Conservation (phyloP, 2,329 filamentous ascomycete genomes). For the Colletotrichum musicola region DNA sequence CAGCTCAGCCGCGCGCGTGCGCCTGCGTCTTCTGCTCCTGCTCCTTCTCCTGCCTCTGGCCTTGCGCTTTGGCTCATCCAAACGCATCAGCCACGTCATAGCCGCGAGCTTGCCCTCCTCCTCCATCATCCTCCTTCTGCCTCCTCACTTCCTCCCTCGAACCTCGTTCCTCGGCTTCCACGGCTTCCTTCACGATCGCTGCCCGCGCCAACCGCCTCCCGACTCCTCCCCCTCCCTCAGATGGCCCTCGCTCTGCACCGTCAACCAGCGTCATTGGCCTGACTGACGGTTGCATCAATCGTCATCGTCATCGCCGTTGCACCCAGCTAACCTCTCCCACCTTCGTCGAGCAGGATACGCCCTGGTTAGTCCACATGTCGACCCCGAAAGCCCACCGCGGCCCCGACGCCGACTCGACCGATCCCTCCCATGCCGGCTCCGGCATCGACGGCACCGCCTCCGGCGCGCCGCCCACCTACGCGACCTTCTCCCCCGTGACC, state of each 20-base stretch:
- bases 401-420: slow-evolving; percentile 47
- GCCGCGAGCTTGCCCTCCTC: neutral
- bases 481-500: slow-evolving; percentile 89
- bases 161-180: neutral
- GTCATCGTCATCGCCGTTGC: neutral
- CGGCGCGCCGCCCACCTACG: slow-evolving; percentile 77
- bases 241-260: slow-evolving; percentile 2
- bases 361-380: slow-evolving; percentile 68
- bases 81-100: slow-evolving; percentile 38
- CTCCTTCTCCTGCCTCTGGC: neutral
- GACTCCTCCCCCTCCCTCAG: neutral
- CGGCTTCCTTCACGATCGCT: neutral
- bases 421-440: slow-evolving; percentile 50
- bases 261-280: slow-evolving; percentile 14
- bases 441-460: slow-evolving; percentile 50
- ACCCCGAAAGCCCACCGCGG: slow-evolving; percentile 56
- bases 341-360: slow-evolving; percentile 51
- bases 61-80: slow-evolving; percentile 33
- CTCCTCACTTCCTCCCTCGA: neutral
- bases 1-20: no score
- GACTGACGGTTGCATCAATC: slow-evolving; percentile 1
- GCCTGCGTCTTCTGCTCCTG: no score
- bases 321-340: slow-evolving; percentile 39
- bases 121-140: neutral
- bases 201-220: neutral